Evolutionary conservation across 2,329 filamentous ascomycete species (phyloP).

Genomic region (Phialophora macrospora): DNA sequence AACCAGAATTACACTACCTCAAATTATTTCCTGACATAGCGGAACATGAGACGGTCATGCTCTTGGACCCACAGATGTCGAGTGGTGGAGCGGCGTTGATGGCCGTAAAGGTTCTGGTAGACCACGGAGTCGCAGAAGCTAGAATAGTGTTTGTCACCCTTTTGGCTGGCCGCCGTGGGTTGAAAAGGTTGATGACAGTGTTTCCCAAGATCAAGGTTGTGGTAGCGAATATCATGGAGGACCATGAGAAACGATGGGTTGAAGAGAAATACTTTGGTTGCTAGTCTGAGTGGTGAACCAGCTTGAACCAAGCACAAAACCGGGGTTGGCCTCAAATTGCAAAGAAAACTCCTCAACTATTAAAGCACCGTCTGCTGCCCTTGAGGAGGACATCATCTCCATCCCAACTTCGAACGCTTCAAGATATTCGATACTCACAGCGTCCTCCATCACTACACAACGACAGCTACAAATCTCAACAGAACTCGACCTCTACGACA

Average conservation of each 20-base stretch:
- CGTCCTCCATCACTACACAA: not conserved
- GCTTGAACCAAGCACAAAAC: not conserved
- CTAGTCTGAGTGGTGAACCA: conserved; percentile 47
- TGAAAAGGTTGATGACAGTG: conserved; percentile 84
- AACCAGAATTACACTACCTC: conserved; percentile 90
- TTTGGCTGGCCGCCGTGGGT: conserved; percentile 79
- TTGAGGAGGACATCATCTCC: not conserved
- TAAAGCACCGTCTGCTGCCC: not conserved
- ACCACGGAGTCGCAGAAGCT: conserved; percentile 84
- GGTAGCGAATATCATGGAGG: conserved; percentile 78
- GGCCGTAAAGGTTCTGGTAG: conserved; percentile 93
- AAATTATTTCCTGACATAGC: conserved; percentile 76
- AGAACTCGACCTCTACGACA: not conserved
- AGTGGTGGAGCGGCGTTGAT: conserved; percentile 85
- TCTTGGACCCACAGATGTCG: conserved; percentile 93
- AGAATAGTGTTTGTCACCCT: conserved; percentile 93
- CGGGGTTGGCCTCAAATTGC: not conserved
- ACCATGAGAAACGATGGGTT: conserved; percentile 86
- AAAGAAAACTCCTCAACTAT: not conserved
- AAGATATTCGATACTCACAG: not conserved
- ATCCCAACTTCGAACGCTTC: not conserved
- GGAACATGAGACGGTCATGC: conserved; percentile 76
- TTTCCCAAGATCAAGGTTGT: conserved; percentile 88
- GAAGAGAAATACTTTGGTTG: conserved; percentile 91
- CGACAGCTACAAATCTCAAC: not conserved